Base-by-base conservation (phyloP, 805 yeast genomes). In the Yarrowia bubula region DNA sequence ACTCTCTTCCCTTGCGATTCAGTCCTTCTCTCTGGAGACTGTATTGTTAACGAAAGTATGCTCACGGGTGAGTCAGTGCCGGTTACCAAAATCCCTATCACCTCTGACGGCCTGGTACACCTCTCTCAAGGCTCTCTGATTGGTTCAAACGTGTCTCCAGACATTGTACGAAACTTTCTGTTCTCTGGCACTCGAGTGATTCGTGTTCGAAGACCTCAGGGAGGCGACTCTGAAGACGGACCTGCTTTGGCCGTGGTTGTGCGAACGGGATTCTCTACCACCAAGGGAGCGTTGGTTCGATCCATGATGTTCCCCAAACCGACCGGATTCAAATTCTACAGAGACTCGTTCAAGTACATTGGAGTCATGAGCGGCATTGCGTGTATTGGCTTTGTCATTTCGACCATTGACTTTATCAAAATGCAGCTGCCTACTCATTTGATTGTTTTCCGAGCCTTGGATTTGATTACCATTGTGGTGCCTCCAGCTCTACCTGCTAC, bases 401-500 rank as follows among this genome's bases (percentile, higher is more conserved):
- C 96, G 46, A 90, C 97, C 1, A 79, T 87, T 68, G 90, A 91
- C 72, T 95, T 95, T 74, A 82, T 93, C 67, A 80, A 84, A 70
- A 76, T 95, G 67, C 95, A 96, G 0, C 75, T 95, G 42, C 86
- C 88, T 4, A 82, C 83, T 67, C 80, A 80, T 53, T 76, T 88
- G 41, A 93, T 95, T 79, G 80, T 92, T 6, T 78, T 95, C 65
- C 83, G 99, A 70, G 98, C 98, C 0, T 79, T 95, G 65, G 99
- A 95, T 77, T 84, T 95, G 62, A 88, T 95, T 64, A 95, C 99
- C 0, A 92, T 95, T 74, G 99, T 95, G 7, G 97, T 95, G 1
- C 99, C 99, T 0, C 99, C 99, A 0, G 99, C 99, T 0, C 80
- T 95, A 50, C 99, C 99, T 0, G 99, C 99, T 0, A 95, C 99